These are phyloP conservation scores for Pythium sukuiense DNA, from an alignment of 352 stramenopile genomes.

Conservation along the genomic window DNA sequence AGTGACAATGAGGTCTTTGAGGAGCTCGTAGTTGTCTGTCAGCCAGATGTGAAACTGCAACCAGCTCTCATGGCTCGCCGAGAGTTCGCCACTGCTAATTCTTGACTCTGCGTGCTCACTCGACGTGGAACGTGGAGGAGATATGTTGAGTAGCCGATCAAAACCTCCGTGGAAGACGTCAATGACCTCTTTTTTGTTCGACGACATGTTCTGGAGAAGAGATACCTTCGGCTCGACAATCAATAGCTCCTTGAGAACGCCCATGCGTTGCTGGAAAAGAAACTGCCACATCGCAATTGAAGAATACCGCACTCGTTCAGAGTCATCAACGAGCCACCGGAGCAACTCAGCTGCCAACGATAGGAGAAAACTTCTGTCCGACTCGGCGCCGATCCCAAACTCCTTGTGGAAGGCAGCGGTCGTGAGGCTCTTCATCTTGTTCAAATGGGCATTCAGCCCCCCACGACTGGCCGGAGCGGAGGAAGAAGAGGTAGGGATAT, in stretches of 20 bases:
- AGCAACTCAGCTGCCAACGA: slow-evolving; percentile 60
- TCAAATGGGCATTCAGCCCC: slow-evolving; percentile 37
- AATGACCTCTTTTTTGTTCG: slow-evolving; percentile 70
- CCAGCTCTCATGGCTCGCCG: slow-evolving; percentile 54
- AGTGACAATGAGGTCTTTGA: slow-evolving; percentile 69
- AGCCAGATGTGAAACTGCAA: slow-evolving; percentile 83
- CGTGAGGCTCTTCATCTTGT: slow-evolving; percentile 51
- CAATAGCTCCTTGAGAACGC: slow-evolving; percentile 71
- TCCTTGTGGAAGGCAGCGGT: slow-evolving; percentile 52
- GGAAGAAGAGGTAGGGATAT: background rate
- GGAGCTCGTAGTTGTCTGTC: slow-evolving; percentile 53
- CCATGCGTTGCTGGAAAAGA: slow-evolving; percentile 67
- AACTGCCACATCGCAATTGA: slow-evolving; percentile 72
- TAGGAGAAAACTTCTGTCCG: slow-evolving; percentile 70
- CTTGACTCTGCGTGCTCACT: background rate
- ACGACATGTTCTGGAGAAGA: slow-evolving; percentile 66
- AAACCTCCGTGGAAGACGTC: slow-evolving; percentile 79
- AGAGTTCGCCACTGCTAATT: slow-evolving; percentile 15
- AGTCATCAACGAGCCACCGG: slow-evolving; percentile 64
- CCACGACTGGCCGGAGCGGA: slow-evolving; percentile 3
- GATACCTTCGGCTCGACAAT: slow-evolving; percentile 70
- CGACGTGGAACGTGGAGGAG: slow-evolving; percentile 18
- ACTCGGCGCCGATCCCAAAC: slow-evolving; percentile 65
- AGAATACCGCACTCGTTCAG: slow-evolving; percentile 38
- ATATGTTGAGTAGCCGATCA: slow-evolving; percentile 58